Evolutionary conservation across 768 basidiomycete species (phyloP).

Genomic region (Tricholoma matsutake): DNA sequence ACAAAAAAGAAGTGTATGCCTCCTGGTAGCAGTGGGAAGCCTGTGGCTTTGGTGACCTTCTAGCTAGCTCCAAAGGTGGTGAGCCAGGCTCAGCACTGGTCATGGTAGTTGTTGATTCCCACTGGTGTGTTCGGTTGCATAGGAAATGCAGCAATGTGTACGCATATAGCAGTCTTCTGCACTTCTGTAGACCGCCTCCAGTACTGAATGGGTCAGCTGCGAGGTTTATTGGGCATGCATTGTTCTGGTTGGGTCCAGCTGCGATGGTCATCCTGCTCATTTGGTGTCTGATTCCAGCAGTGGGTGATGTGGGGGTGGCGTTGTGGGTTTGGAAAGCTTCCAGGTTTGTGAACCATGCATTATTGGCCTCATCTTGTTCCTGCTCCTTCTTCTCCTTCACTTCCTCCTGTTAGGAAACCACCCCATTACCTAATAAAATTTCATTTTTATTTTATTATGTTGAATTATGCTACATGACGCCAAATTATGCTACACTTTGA

Average conservation of each 20-base stretch:
- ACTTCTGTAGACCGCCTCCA: background rate
- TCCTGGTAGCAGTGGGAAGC: background rate
- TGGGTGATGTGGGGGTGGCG: background rate
- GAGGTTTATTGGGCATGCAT: background rate
- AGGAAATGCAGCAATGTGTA: background rate
- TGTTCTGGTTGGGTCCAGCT: background rate
- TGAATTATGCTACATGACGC: too few species aligned
- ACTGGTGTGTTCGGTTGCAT: background rate
- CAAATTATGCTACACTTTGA: too few species aligned
- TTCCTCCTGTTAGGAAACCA: too few species aligned
- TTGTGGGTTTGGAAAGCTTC: background rate
- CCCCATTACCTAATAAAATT: too few species aligned
- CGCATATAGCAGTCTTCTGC: background rate
- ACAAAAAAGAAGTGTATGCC: too few species aligned
- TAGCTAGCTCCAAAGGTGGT: background rate
- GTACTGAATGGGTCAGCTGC: background rate
- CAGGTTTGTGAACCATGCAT: background rate
- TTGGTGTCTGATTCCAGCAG: background rate
- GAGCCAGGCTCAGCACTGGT: background rate
- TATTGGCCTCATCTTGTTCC: too few species aligned
- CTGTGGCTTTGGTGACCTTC: background rate
- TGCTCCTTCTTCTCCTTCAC: background rate
- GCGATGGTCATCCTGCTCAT: too few species aligned
- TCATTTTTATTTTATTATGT: too few species aligned
- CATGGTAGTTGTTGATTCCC: background rate